These are phyloP conservation scores for Acanthamoeba sp. DNA, from an alignment of 208 protist genomes.

Conservation along the genomic window DNA sequence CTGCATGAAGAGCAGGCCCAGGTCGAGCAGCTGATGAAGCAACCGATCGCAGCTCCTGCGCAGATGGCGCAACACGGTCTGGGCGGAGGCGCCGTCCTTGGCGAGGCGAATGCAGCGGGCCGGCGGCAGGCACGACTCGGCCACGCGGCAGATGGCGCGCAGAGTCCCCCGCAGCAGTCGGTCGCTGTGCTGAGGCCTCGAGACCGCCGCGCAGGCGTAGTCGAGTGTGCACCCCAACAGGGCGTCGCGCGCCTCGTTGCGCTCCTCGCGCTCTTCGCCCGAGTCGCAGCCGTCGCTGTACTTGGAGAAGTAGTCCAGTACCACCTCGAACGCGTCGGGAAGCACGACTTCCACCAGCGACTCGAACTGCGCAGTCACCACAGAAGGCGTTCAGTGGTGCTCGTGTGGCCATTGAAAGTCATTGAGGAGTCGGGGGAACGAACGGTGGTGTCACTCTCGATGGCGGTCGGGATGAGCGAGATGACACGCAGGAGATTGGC, in stretches of 20 bases:
- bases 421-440: neutral
- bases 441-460: neutral
- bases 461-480: constrained; percentile 13
- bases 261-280: neutral
- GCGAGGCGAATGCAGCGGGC: neutral
- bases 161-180: neutral
- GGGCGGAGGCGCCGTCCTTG: too few relatives aligned
- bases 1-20: neutral
- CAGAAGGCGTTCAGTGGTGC: too few relatives aligned
- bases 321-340: neutral
- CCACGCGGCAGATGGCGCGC: neutral
- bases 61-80: neutral
- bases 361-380: neutral
- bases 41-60: neutral
- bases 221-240: neutral
- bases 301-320: neutral
- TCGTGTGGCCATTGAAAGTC: neutral
- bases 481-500: neutral
- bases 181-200: neutral
- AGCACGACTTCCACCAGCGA: neutral
- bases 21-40: neutral
- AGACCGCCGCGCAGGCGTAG: neutral
- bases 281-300: neutral
- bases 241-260: neutral
- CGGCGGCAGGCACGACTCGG: neutral